phyloP scores from a whole-genome alignment of 164 flowering plant genomes.

The Vitis rupestris region DNA sequence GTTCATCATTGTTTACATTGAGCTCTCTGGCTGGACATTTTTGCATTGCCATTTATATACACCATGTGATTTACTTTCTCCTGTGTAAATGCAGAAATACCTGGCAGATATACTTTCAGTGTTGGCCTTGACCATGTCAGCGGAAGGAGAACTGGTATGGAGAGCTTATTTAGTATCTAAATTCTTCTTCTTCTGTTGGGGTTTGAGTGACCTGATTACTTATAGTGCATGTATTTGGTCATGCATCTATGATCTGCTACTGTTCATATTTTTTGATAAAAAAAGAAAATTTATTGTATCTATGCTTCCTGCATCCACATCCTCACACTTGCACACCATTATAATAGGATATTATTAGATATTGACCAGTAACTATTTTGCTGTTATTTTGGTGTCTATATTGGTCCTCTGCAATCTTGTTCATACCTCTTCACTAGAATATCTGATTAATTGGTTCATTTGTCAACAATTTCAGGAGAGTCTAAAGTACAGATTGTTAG shows the following conservation, averaged over 20 bases:
- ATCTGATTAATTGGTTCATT: background rate
- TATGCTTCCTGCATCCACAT: background rate
- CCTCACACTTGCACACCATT: background rate
- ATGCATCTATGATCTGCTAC: too few species aligned
- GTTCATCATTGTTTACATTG: too few species aligned
- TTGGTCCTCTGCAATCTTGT: background rate
- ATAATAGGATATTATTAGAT: background rate
- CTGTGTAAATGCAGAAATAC: constrained; percentile 57
- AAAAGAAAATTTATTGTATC: background rate
- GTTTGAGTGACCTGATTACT: background rate
- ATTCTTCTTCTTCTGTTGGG: background rate
- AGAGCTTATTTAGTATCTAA: too few species aligned
- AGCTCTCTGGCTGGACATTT: background rate
- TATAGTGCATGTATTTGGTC: too few species aligned
- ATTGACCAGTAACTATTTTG: background rate
- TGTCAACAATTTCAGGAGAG: constrained; percentile 62
- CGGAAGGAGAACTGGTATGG: constrained; percentile 91
- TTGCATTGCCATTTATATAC: background rate
- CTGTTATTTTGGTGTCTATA: background rate
- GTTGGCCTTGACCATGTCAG: constrained; percentile 97
- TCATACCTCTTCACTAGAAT: background rate
- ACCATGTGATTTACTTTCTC: background rate
- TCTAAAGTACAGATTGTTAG: constrained; percentile 79
- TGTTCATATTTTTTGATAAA: too few species aligned
- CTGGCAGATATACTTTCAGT: constrained; percentile 96